Evolutionary conservation across 768 basidiomycete genomes (phyloP), one percentile per base, ranked within the genome.

Genomic region (Mycena rebaudengoi): DNA sequence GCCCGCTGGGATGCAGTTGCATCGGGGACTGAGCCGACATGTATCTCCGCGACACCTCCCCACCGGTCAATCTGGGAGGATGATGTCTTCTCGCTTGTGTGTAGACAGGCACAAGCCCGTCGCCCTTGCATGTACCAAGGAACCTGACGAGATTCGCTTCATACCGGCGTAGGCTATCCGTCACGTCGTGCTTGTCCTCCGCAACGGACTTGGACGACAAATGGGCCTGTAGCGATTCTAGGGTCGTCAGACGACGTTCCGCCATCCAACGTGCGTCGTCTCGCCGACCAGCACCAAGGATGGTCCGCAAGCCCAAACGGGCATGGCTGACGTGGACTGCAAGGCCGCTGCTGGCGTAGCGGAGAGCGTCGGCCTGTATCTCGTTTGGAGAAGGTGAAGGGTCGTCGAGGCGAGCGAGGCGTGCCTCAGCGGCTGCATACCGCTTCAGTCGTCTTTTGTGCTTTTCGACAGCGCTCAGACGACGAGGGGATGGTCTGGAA

Each of bases 71-170:
- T 5, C 12, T 20, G 7, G 43, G 54, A 20, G 26, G 57, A 12
- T 37, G 56, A 11, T 58, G 44, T 20, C 57, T 58, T n/a, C 8
- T 41, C 33, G 16, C 41, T 30, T 3, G 51, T 18, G 23, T 67
- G 49, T 64, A 67, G 16, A 67, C 54, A 4, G 66, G 66, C 37
- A 67, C 66, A 10, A 59, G 51, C 26, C 30, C 52, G 7, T 54
- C 50, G 14, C 33, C 52, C 40, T 35, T 28, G 3, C 40, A 41
- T 33, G 25, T 45, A 13, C 53, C 53, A 4, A 67, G 49, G 49
- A 67, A 67, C 1, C 59, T 52, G 33, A 67, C 58, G 5, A 67
- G 62, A 43, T 67, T 67, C 16, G 45, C 43, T 28, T 67, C 62
- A 8, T 54, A 32, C 46, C 37, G 23, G 11, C 55, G 41, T 13